Evolutionary conservation across 768 basidiomycete species (phyloP).

Genomic region (Mycena pura): DNA sequence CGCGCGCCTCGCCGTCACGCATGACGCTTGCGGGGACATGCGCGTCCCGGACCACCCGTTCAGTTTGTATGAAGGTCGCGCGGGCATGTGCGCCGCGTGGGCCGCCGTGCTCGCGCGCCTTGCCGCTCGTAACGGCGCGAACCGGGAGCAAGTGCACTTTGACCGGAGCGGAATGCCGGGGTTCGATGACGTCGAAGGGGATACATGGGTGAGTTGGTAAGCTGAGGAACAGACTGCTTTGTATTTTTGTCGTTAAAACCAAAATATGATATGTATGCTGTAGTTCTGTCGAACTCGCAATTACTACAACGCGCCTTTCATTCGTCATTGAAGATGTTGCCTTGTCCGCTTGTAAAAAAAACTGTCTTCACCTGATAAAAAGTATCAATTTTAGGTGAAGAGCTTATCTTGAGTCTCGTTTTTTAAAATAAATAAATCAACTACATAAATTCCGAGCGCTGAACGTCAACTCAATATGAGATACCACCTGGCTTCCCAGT

Average conservation of each 20-base stretch:
- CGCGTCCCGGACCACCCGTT: constrained; percentile 55
- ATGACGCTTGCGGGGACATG: constrained; percentile 49
- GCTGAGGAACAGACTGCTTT: too few species aligned
- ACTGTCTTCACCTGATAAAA: too few species aligned
- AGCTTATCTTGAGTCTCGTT: too few species aligned
- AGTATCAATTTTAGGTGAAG: too few species aligned
- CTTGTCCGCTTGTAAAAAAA: too few species aligned
- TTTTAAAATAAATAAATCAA: too few species aligned
- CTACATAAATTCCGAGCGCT: not conserved
- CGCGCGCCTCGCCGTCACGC: constrained; percentile 49
- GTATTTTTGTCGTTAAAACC: too few species aligned
- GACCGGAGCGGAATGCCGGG: constrained; percentile 45
- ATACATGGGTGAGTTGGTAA: constrained; percentile 24
- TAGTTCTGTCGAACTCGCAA: too few species aligned
- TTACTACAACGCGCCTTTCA: too few species aligned
- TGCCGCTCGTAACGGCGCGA: too few species aligned
- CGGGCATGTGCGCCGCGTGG: constrained; percentile 67
- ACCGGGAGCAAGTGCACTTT: constrained; percentile 19
- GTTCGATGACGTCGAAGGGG: constrained; percentile 44
- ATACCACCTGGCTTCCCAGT: not conserved
- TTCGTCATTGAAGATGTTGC: too few species aligned
- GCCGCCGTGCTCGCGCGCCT: constrained; percentile 48
- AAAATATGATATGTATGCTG: too few species aligned
- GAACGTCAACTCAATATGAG: not conserved
- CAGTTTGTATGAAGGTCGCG: constrained; percentile 65